These are phyloP conservation scores for Botrytis squamosa DNA, from an alignment of 2,329 filamentous ascomycete species.

Conservation along the genomic window DNA sequence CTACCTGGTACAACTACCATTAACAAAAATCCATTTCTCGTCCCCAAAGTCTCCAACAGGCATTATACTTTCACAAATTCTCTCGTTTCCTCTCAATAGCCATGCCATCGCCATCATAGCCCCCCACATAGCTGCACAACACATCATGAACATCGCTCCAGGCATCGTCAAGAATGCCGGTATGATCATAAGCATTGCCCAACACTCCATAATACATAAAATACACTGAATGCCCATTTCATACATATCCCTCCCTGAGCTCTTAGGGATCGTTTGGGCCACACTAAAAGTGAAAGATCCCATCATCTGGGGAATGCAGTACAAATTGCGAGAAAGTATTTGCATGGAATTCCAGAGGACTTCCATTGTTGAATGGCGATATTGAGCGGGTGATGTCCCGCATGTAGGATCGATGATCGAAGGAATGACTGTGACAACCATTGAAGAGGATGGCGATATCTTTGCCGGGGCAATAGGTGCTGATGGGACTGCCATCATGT, in stretches of 20 bases:
- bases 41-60: constrained; percentile 20
- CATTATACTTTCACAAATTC: constrained; percentile 14
- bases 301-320: constrained; percentile 22
- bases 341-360: constrained; percentile 13
- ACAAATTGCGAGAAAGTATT: constrained; percentile 22
- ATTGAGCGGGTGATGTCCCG: constrained; percentile 23
- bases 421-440: constrained; percentile 24
- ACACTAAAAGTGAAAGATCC: constrained; percentile 13
- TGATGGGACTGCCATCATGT: constrained; percentile 7
- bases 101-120: constrained; percentile 18
- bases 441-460: background rate
- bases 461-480: background rate
- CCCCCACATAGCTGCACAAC: constrained; percentile 8
- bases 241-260: constrained; percentile 12
- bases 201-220: constrained; percentile 23
- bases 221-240: constrained; percentile 24
- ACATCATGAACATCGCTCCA: constrained; percentile 19
- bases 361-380: constrained; percentile 19
- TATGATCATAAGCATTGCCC: constrained; percentile 17
- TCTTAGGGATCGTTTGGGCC: background rate
- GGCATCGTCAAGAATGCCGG: constrained; percentile 25
- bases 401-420: constrained; percentile 27
- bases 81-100: constrained; percentile 22
- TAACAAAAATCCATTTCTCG: constrained; percentile 26
- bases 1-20: constrained; percentile 28